phyloP scores from a whole-genome alignment of 306 rosid species.

The Cucurbita pepo region DNA sequence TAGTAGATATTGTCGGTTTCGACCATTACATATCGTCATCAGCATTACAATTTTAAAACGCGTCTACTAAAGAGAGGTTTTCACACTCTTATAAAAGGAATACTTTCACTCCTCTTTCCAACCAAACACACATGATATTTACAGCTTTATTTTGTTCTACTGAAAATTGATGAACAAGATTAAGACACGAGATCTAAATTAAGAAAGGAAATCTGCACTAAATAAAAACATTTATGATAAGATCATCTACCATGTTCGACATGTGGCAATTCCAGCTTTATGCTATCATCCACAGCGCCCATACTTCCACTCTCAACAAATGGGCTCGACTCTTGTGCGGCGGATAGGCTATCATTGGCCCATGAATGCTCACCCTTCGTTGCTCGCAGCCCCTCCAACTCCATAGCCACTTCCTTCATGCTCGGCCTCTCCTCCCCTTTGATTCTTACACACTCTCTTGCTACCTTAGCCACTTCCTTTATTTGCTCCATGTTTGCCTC shows the following conservation, averaged over 20 bases:
- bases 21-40: too few relatives aligned
- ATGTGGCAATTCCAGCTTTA: background rate
- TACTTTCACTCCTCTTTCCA: too few relatives aligned
- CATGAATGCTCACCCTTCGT: background rate
- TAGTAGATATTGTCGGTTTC: too few relatives aligned
- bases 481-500: conserved; percentile 14
- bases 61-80: too few relatives aligned
- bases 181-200: too few relatives aligned
- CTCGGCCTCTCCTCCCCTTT: conserved; percentile 38
- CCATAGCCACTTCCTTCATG: conserved; percentile 41
- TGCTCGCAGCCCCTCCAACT: conserved; percentile 20
- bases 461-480: conserved; percentile 19
- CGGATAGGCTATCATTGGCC: background rate
- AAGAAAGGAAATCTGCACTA: too few relatives aligned
- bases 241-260: background rate
- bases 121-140: too few relatives aligned
- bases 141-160: too few relatives aligned
- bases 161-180: too few relatives aligned
- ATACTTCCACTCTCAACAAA: background rate
- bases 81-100: too few relatives aligned
- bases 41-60: too few relatives aligned
- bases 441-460: conserved; percentile 16
- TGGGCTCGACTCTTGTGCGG: background rate
- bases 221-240: too few relatives aligned
- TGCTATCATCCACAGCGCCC: background rate